Evolutionary conservation across 176 grass and related monocot species (phyloP).

Genomic region (Pharus latifolius): DNA sequence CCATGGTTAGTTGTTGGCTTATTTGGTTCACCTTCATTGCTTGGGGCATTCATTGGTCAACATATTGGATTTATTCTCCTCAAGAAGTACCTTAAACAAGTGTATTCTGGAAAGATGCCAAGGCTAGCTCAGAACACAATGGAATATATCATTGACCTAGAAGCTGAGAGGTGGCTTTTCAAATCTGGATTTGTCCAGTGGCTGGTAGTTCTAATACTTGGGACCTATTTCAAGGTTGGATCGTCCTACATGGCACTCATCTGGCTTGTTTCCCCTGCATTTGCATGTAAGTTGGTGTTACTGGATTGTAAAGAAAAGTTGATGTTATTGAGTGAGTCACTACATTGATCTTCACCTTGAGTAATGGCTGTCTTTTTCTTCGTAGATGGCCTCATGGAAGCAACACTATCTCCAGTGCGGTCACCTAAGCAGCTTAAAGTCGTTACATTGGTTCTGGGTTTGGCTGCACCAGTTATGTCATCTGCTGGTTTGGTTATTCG

Average conservation of each 20-base stretch:
- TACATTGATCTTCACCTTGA: neutral
- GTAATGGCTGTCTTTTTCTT: conserved; percentile 18
- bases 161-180: conserved; percentile 99
- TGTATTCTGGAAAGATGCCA: conserved; percentile 31
- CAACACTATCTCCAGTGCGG: conserved; percentile 64
- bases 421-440: conserved; percentile 84
- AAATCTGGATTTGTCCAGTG: conserved; percentile 88
- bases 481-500: conserved; percentile 67
- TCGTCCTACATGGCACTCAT: conserved; percentile 72
- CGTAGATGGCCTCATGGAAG: conserved; percentile 94
- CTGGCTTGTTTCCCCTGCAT: conserved; percentile 89
- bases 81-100: conserved; percentile 27
- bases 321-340: neutral
- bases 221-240: conserved; percentile 75
- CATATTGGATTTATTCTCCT: conserved; percentile 67
- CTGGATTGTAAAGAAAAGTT: too few relatives aligned
- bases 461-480: conserved; percentile 50
- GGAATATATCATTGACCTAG: conserved; percentile 47
- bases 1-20: conserved; percentile 84
- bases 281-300: conserved; percentile 78
- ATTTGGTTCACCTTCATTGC: conserved; percentile 81
- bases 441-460: conserved; percentile 67
- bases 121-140: conserved; percentile 9
- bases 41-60: conserved; percentile 87
- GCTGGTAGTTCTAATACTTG: conserved; percentile 70